Base-by-base conservation (phyloP, 495 filamentous ascomycete genomes). In the Physcia stellaris region DNA sequence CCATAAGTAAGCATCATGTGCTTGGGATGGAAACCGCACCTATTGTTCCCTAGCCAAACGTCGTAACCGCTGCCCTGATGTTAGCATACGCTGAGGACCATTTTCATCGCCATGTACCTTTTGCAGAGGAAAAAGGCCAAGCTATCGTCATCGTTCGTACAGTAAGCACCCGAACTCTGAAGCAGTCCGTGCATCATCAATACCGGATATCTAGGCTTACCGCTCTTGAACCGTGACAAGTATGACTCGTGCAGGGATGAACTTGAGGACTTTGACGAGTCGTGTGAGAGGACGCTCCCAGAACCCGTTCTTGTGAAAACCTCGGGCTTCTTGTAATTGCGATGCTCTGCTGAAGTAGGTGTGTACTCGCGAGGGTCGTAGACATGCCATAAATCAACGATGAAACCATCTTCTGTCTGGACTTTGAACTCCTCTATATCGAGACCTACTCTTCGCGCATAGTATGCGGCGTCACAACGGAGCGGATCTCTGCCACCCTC, bases 41-140 rank as follows among this genome's bases (percentile, higher is more conserved):
- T 77, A 52, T 94, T 94, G 55, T 94, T 94, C 5, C 90, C 88
- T 4, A 95, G 68, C 87, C 87, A 96, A 36, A 96, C 84, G 54
- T 96, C 88, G 58, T 83, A 95, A n/a, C 88, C 88, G 0, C 70
- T 37, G 13, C 24, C n/a, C 17, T 18, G 16, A 11, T 2, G n/a
- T 43, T 19, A 27, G 32, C 48, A 33, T 38, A 33, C 26, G 10
- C 32, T 21, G 12, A 19, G 23, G 12, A 13, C 12, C 13, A 18
- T 11, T n/a, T 9, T 24, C 12, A 12, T 31, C 20, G 31, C 34
- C 30, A 37, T 10, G 15, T 37, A 59, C 56, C 67, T 77, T 55
- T 94, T 94, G 64, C 79, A 83, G 20, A 96, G 75, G 54, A 72
- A 94, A 60, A 95, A 96, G 6, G 90, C 88, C 12, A 95, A 67